Evolutionary conservation across 495 filamentous ascomycete genomes (phyloP).

Genomic region (Penicillium dipodomyicola): DNA sequence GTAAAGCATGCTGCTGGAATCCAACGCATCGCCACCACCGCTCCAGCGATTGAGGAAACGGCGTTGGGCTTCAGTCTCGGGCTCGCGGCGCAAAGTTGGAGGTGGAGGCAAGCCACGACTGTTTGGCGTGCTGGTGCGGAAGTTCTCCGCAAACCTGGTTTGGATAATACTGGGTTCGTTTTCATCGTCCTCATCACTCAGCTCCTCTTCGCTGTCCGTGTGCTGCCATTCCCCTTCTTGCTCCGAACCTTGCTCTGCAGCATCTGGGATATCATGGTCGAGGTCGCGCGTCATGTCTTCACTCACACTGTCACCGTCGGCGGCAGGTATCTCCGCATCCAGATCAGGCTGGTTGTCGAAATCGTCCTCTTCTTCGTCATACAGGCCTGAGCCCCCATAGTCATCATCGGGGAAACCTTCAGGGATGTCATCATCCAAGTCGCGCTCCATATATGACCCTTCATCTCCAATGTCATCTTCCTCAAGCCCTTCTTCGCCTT

Average conservation of each 20-base stretch:
- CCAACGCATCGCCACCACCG: slow-evolving; percentile 43
- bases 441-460: slow-evolving; percentile 44
- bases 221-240: slow-evolving; percentile 57
- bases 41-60: slow-evolving; percentile 49
- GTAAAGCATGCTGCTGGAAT: slow-evolving; percentile 41
- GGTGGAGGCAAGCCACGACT: slow-evolving; percentile 35
- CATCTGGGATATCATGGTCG: slow-evolving; percentile 47
- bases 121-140: slow-evolving; percentile 43
- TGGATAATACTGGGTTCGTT: slow-evolving; percentile 30
- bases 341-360: slow-evolving; percentile 45
- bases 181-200: slow-evolving; percentile 48
- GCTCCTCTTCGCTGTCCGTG: slow-evolving; percentile 78
- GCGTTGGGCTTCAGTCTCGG: slow-evolving; percentile 44
- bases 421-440: slow-evolving; percentile 53
- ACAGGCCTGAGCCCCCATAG: slow-evolving; percentile 39
- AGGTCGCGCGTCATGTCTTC: slow-evolving; percentile 34
- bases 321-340: slow-evolving; percentile 44
- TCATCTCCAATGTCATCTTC: slow-evolving; percentile 40
- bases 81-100: slow-evolving; percentile 20
- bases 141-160: slow-evolving; percentile 28
- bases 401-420: slow-evolving; percentile 49
- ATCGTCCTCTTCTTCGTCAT: slow-evolving; percentile 33
- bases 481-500: slow-evolving; percentile 42
- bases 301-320: slow-evolving; percentile 29
- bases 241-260: slow-evolving; percentile 30